Evolutionary conservation across 345 rosid genomes (phyloP), one percentile per base, ranked within the genome.

Genomic region (Linum lewisii): DNA sequence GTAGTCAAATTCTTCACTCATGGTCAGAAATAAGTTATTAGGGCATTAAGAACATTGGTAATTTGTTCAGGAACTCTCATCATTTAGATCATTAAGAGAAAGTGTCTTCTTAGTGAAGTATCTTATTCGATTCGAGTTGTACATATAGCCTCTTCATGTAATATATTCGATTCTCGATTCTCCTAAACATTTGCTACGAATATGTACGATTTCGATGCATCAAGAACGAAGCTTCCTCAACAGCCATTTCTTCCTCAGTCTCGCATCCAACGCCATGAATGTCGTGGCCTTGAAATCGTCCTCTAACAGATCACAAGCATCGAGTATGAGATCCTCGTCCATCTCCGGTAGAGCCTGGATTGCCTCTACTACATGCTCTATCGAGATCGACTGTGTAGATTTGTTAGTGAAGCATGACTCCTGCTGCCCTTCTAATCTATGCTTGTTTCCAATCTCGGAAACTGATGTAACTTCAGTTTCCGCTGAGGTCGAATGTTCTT

Each of bases 291-390:
- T 87, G 56, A 72, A 59, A 68, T 87, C 95, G 67, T 90, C 94
- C 76, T 90, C 95, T 9, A 85, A 75, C 42, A 87, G 75, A 74
- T 90, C 95, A 60, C 95, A 90, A 13, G 97, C 97, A 68, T 90
- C 97, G 57, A 90, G 57, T 74, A 87, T 74, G 53, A 87, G 86
- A 47, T 90, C 97, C 54, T 85, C 95, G 55, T 90, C 95, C 86
- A 90, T 82, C 49, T 82, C 88, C 18, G 90, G 83, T 55, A 87
- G 71, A 1, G 76, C 84, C 72, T 90, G 95, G 63, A 90, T 66
- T 6, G 94, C 91, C 63, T 63, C 79, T 61, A 90, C 71, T 0
- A 72, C 87, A 9, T 65, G 72, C 72, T 90, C 97, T 61, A 83
- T 79, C 2, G 81, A 58, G 29, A 74, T 21, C 5, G 71, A 53